Base-by-base conservation (phyloP, 2,329 filamentous ascomycete genomes). In the Fusarium odoratissimum region DNA sequence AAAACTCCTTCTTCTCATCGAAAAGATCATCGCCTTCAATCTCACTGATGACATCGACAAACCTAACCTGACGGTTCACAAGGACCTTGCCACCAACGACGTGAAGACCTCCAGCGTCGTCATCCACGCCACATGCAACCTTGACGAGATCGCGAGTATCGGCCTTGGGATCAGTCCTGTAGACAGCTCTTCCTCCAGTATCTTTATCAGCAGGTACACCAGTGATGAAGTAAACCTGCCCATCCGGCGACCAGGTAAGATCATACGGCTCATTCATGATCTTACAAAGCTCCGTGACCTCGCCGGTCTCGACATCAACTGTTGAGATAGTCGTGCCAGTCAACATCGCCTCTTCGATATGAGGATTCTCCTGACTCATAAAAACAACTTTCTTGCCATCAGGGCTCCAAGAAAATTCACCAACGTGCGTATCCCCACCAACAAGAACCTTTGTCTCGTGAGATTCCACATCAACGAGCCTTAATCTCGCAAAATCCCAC, bases 401-500 rank as follows among this genome's bases (percentile, higher is more conserved):
- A 5, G 66, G 67, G 44, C 75, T 77, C 75, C 75, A 77, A 13
- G 35, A 16, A 5, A 75, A 37, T 8, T 57, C 49, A 1, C 35
- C 56, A 6, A 77, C 12, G 3, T 77, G 71, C 8, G 46, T 64
- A 2, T 68, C 44, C 0, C 51, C 68, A 38, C 35, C 61, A 0
- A 75, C 49, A 10, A 77, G 60, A 7, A 51, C 52, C 21, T 11
- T 73, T 2, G 48, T 66, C 45, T 78, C 75, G 0, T 58, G 64
- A 11, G 75, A 80, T 13, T 60, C 70, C 4, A 83, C 48, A 35
- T 83, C 64, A 2, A 84, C 44, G 5, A 80, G 67, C 1, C 79
- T 73, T 16, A 84, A 69, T 14, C 76, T 77, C 19, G 72, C 74
- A 61, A 75, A 79, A 8, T 78, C 68, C 82, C 79, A 83, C 17